Conservation (phyloP, 306 rosid species). For the Myrica gale region DNA sequence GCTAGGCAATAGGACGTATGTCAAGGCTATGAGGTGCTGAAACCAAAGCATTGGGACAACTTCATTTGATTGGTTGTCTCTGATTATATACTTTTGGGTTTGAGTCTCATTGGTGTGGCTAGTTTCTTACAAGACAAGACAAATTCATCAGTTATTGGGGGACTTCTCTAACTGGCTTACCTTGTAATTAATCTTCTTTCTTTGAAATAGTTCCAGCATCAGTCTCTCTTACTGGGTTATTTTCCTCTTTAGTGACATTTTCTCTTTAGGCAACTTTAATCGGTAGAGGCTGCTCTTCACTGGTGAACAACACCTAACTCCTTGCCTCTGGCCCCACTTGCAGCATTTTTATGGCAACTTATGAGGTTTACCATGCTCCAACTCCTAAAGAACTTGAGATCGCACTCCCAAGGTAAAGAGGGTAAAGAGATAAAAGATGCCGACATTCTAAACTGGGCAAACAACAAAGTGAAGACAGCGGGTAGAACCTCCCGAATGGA, state of each 20-base stretch:
- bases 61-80: background rate
- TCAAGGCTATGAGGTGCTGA: background rate
- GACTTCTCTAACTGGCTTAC: background rate
- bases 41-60: background rate
- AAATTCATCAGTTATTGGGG: background rate
- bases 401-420: constrained; percentile 75
- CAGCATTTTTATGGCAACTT: constrained; percentile 97
- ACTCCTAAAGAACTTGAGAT: constrained; percentile 89
- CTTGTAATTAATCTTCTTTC: background rate
- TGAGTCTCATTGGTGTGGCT: background rate
- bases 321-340: constrained; percentile 15
- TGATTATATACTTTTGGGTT: background rate
- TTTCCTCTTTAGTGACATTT: background rate
- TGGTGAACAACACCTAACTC: constrained; percentile 2
- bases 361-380: constrained; percentile 96
- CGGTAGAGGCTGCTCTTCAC: background rate
- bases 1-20: background rate
- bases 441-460: constrained; percentile 91
- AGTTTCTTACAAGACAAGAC: background rate
- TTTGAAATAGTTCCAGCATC: background rate
- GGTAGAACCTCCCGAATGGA: constrained; percentile 82
- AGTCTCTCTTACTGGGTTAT: background rate
- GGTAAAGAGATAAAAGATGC: constrained; percentile 90
- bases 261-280: background rate
- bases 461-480: constrained; percentile 75